Base-by-base conservation (phyloP, 2,329 filamentous ascomycete species). In the Apiospora arundinis region DNA sequence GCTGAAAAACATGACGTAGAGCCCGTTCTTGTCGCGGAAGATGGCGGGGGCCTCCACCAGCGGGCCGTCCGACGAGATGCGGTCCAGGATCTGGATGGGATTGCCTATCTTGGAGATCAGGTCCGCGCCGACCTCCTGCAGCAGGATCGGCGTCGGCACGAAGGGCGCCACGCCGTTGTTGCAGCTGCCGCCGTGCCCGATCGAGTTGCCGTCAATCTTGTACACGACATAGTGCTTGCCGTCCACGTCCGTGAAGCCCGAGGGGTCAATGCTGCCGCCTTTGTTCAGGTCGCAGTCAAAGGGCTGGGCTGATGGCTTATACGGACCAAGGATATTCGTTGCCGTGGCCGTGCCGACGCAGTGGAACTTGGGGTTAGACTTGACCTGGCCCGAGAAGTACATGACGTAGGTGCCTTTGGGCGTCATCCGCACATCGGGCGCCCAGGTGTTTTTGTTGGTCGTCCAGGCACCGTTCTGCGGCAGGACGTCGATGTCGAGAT, bases 181-280 rank as follows among this genome's bases (percentile, higher is more conserved):
- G 72, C 85, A 87, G 72, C 85, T 83, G 69, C 83, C 81, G n/a
- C 82, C 82, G 56, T 79, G 70, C 4, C 82, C 82, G 46, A 87
- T 79, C 71, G 83, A 83, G 79, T 92, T 92, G 48, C 90, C 90
- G 78, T 93, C 91, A 37, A 92, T 82, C 79, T 92, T 93, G 82
- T 91, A 93, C 12, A 88, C 81, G 6, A 92, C 83, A 76, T 91
- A 92, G 7, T 86, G 84, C 44, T 79, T 84, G 42, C 87, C 87
- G 60, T 86, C 84, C 14, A 78, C 77, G 76, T 92, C 90, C 14
- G 81, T 75, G 79, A 91, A 92, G 4, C 88, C 89, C 0, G 87
- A 83, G 0, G 90, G 82, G 75, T 93, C 91, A 75, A 92, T 92
- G 23, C 89, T 86, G 45, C 90, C 90, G 25, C 90, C 90, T 69